Percentiles rank a stretch among this genome's conserved stretches.
Evolutionary conservation across 2,329 filamentous ascomycete species (phyloP).

Genomic region (Aspergillus fructus): DNA sequence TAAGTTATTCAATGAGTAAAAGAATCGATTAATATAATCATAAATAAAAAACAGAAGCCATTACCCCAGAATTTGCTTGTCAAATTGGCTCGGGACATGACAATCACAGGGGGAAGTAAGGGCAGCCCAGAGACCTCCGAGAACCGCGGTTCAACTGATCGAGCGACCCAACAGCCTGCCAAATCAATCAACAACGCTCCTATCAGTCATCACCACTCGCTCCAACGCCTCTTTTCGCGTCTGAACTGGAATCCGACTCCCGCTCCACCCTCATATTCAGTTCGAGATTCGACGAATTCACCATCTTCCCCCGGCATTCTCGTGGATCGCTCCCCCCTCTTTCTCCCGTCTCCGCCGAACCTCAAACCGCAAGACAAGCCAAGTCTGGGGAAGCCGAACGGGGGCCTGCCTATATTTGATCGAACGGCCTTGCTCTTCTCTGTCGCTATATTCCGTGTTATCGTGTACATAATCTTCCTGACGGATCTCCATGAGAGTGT

Average conservation of each 20-base stretch:
- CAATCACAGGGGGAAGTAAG: slow-evolving; percentile 27
- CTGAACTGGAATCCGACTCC: not conserved
- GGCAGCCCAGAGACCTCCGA: slow-evolving; percentile 22
- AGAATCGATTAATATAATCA: not conserved
- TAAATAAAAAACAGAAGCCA: not conserved
- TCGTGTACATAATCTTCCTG: not conserved
- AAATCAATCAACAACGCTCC: slow-evolving; percentile 7
- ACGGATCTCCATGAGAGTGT: slow-evolving; percentile 27
- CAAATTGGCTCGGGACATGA: not conserved
- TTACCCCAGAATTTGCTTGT: not conserved
- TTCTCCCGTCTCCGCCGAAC: slow-evolving; percentile 1
- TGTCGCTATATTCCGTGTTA: not conserved
- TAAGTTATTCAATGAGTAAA: not conserved
- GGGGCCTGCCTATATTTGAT: not conserved
- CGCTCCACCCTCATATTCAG: not conserved
- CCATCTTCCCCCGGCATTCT: not conserved
- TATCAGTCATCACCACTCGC: slow-evolving; percentile 1
- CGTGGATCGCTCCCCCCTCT: slow-evolving; percentile 2
- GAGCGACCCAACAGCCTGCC: slow-evolving; percentile 6
- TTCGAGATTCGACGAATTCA: not conserved
- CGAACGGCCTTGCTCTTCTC: too few relatives aligned
- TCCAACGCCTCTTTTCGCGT: not conserved
- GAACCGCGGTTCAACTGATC: slow-evolving; percentile 31
- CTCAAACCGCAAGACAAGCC: not conserved
- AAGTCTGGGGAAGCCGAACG: slow-evolving; percentile 21